These are phyloP conservation scores for Mycena citricolor DNA, from an alignment of 1,284 basidiomycete species.

Conservation along the genomic window DNA sequence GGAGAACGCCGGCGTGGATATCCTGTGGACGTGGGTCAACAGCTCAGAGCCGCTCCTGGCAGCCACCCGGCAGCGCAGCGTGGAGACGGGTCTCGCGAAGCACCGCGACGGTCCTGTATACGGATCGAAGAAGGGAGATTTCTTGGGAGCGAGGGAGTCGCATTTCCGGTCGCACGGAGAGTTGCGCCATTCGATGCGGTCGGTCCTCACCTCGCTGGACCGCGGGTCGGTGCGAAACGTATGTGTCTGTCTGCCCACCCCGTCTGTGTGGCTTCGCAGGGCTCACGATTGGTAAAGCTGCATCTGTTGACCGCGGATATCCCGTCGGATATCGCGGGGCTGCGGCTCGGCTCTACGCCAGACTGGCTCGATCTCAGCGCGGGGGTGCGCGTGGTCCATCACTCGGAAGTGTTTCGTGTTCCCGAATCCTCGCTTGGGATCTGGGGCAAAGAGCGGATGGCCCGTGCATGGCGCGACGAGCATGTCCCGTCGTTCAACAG, in stretches of 20 bases:
- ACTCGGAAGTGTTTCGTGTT: constrained; percentile 23
- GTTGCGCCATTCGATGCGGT: constrained; percentile 25
- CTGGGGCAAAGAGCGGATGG: constrained; percentile 1
- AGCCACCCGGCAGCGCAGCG: constrained; percentile 10
- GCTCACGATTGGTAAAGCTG: constrained; percentile 8
- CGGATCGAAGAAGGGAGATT: neutral
- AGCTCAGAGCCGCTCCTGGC: constrained; percentile 21
- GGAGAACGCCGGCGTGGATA: constrained; percentile 8
- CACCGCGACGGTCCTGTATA: neutral
- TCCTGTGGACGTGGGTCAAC: constrained; percentile 24
- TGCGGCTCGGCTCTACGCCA: constrained; percentile 22
- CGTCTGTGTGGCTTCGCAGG: too few species aligned
- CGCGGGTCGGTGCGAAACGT: constrained; percentile 17
- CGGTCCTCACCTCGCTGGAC: constrained; percentile 18
- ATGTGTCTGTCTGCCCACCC: constrained; percentile 2
- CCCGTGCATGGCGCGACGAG: constrained; percentile 18
- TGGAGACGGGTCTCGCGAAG: constrained; percentile 1
- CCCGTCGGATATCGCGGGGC: constrained; percentile 10
- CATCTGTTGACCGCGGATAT: constrained; percentile 22
- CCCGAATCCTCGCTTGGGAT: constrained; percentile 5
- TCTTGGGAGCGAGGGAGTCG: constrained; percentile 10
- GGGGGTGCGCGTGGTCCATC: constrained; percentile 16
- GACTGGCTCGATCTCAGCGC: constrained; percentile 18
- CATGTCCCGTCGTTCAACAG: constrained; percentile 26
- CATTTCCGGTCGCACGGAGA: constrained; percentile 25